phyloP scores from a whole-genome alignment of 2,329 filamentous ascomycete genomes.

The Botrytis galanthina region DNA sequence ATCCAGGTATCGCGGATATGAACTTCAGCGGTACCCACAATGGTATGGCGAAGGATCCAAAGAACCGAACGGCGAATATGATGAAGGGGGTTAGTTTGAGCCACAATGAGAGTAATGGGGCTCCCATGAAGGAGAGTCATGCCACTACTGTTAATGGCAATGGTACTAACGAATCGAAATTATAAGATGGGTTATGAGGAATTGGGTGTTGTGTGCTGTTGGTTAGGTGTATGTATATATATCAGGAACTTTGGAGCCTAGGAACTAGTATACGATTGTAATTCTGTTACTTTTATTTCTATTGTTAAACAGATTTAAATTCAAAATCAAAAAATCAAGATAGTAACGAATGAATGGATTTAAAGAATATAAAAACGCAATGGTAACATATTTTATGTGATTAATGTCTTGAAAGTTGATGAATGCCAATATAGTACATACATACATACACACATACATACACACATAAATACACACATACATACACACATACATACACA shows the following conservation, averaged over 20 bases:
- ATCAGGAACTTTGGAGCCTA: neutral
- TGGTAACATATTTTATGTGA: neutral
- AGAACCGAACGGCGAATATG: constrained; percentile 51
- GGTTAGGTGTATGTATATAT: neutral
- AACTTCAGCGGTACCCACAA: constrained; percentile 61
- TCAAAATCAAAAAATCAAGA: neutral
- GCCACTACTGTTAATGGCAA: neutral
- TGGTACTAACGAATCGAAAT: neutral
- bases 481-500: too few species aligned
- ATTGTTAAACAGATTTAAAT: neutral
- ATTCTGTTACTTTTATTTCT: neutral
- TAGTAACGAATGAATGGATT: neutral
- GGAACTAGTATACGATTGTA: neutral
- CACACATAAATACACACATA: too few species aligned
- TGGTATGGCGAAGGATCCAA: constrained; percentile 50
- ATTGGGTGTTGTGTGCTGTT: neutral
- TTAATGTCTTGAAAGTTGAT: neutral
- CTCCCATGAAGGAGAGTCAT: constrained; percentile 39
- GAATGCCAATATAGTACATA: too few species aligned
- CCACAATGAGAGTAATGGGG: constrained; percentile 47
- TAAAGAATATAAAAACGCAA: neutral
- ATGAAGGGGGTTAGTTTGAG: constrained; percentile 41
- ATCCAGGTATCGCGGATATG: constrained; percentile 54
- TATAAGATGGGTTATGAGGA: neutral
- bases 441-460: too few species aligned